Base-by-base conservation (phyloP, 192 early-diverging fungal species). In the Gaertneriomyces sp. region DNA sequence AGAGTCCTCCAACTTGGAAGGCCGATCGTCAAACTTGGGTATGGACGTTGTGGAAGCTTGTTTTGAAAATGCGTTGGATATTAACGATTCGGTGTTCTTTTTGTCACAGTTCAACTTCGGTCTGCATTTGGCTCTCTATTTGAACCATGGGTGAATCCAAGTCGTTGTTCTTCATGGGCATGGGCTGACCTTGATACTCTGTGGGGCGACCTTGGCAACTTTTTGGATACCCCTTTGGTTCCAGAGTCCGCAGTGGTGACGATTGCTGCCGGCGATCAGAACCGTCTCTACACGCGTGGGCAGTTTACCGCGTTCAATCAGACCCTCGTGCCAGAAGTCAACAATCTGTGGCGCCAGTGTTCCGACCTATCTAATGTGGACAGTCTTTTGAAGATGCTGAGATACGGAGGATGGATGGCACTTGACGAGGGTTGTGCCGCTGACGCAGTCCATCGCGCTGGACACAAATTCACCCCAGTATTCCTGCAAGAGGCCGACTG, bases 381-480 rank as follows among this genome's bases (percentile, higher is more conserved):
- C 7, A 43, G 4, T 14, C 14, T 45, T 17, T 45, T 16, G n/a
- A 41, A 2, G 3, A 45, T 57, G 16, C 45, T 66, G 17, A 40
- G 41, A 3, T 8, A 25, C 8, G 55, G 44, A 14, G 53, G 45
- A 9, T 61, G 58, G 59, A 14, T 19, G 11, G 68, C 61, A 4
- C 40, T 63, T 9, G 68, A 69, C 42, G 68, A 69, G 53, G 68
- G 61, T 10, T 63, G 60, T 46, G 68, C 54, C 4, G 61, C 55
- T 9, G n/a, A 47, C 38, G 54, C 16, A 5, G 12, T 56, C 3
- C 14, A 38, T 16, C 12, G 39, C 5, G 12, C 16, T 56, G 16
- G 39, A 33, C 12, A 38, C 16, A 38, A 14, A 0, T 33, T 56
- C 12, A 56, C 54, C 17, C 12, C 17, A 3, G 54, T 33, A 38